A percentile compares a stretch with the other conserved stretches of the same genome.
Conservation (phyloP, 192 early-diverging fungal species). For the Coemansia sp. region DNA sequence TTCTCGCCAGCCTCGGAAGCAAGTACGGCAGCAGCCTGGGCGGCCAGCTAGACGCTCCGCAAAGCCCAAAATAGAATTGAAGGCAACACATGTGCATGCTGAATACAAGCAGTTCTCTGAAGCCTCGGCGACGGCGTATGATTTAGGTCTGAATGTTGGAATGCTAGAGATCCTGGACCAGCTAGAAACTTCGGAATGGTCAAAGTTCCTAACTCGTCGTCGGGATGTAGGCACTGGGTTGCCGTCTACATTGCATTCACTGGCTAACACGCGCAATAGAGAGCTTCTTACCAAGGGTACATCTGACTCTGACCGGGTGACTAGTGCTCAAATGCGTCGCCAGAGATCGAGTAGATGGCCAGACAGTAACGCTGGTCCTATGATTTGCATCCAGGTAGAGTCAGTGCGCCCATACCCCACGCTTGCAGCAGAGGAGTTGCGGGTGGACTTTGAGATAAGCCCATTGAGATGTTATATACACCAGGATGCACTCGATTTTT, state of each 20-base stretch:
- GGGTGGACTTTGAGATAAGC: slow-evolving; percentile 59
- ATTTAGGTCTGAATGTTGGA: slow-evolving; percentile 31
- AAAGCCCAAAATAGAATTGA: slow-evolving; percentile 43
- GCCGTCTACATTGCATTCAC: slow-evolving; percentile 35
- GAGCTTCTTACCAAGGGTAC: slow-evolving; percentile 43
- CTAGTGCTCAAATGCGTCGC: slow-evolving; percentile 26
- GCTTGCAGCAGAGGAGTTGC: slow-evolving; percentile 38
- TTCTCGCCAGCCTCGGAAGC: slow-evolving; percentile 18
- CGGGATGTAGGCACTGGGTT: slow-evolving; percentile 43
- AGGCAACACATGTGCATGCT: slow-evolving; percentile 40
- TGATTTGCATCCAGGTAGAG: slow-evolving; percentile 39
- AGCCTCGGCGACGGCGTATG: slow-evolving; percentile 28
- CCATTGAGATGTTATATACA: slow-evolving; percentile 89
- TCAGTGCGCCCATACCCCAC: slow-evolving; percentile 47
- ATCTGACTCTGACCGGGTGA: slow-evolving; percentile 38
- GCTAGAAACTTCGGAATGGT: slow-evolving; percentile 51
- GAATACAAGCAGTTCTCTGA: slow-evolving; percentile 44
- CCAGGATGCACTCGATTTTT: slow-evolving; percentile 85
- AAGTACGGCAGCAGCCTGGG: background rate
- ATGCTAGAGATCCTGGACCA: slow-evolving; percentile 48
- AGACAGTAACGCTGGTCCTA: slow-evolving; percentile 34
- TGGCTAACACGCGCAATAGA: slow-evolving; percentile 42
- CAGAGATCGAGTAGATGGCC: slow-evolving; percentile 42
- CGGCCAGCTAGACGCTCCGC: slow-evolving; percentile 23
- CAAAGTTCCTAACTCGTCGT: slow-evolving; percentile 48